Evolutionary conservation across 2,329 filamentous ascomycete genomes (phyloP).

Genomic region (Aspergillus sp.): DNA sequence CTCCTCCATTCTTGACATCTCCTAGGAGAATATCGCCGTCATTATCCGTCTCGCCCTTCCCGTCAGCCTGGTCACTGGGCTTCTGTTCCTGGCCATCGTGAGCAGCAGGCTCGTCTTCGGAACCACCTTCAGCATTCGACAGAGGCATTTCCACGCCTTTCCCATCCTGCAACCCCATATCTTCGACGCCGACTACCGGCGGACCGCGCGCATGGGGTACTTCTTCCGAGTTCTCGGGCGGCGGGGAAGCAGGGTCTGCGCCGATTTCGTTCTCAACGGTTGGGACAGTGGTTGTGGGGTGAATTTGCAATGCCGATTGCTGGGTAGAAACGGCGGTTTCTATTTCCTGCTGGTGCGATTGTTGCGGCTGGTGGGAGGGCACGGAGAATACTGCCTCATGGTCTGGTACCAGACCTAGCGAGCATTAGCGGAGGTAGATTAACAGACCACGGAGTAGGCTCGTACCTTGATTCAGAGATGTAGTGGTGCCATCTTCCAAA

Average conservation of each 20-base stretch:
- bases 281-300: not conserved
- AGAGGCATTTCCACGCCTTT: constrained; percentile 36
- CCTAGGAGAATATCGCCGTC: constrained; percentile 33
- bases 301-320: not conserved
- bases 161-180: constrained; percentile 67
- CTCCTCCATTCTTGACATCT: constrained; percentile 15
- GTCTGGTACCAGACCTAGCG: not conserved
- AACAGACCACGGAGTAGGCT: not conserved
- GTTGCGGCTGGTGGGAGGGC: not conserved
- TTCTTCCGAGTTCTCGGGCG: constrained; percentile 50
- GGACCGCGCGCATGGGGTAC: constrained; percentile 74
- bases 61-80: constrained; percentile 8
- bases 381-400: not conserved
- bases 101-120: constrained; percentile 1
- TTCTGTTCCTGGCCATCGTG: constrained; percentile 6
- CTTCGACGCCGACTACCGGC: constrained; percentile 71
- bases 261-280: constrained; percentile 13
- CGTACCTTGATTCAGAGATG: constrained; percentile 13
- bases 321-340: constrained; percentile 1
- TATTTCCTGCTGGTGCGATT: constrained; percentile 5
- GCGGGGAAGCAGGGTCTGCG: constrained; percentile 14
- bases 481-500: constrained; percentile 15
- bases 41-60: too few relatives aligned
- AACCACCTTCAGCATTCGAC: constrained; percentile 9
- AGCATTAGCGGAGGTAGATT: not conserved